Percentiles rank a stretch among this genome's conserved stretches.
Conservation (phyloP, 768 basidiomycete species). For the Gymnopilus junonius region DNA sequence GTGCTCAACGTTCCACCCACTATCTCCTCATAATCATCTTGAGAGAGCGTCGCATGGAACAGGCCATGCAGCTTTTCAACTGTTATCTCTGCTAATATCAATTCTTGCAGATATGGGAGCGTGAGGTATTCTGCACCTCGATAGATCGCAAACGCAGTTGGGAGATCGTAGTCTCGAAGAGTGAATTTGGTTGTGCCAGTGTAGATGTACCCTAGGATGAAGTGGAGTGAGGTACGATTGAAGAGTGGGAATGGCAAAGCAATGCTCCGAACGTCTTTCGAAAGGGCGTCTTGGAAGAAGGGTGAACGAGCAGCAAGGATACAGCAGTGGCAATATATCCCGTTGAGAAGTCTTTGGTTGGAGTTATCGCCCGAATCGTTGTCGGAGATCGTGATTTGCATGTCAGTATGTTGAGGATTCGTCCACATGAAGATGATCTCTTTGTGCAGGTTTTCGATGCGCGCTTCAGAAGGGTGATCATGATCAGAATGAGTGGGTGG, state of each 20-base stretch:
- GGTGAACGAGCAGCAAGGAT: constrained; percentile 4
- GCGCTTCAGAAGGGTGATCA: background rate
- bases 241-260: constrained; percentile 5
- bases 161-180: background rate
- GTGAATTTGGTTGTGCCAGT: background rate
- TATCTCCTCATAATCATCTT: background rate
- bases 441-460: background rate
- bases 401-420: background rate
- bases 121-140: background rate
- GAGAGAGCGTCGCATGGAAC: constrained; percentile 1
- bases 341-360: background rate
- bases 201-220: constrained; percentile 7
- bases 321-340: background rate
- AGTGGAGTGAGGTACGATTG: background rate
- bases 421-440: background rate
- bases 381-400: background rate
- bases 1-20: background rate
- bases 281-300: background rate
- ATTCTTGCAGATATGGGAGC: background rate
- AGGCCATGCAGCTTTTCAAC: constrained; percentile 8
- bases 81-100: background rate
- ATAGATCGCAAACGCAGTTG: constrained; percentile 2
- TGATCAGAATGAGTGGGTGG: background rate
- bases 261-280: background rate
- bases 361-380: background rate